These are phyloP conservation scores for Paecilomyces dactylethromorphus DNA, from an alignment of 2,329 filamentous ascomycete species.

Conservation along the genomic window DNA sequence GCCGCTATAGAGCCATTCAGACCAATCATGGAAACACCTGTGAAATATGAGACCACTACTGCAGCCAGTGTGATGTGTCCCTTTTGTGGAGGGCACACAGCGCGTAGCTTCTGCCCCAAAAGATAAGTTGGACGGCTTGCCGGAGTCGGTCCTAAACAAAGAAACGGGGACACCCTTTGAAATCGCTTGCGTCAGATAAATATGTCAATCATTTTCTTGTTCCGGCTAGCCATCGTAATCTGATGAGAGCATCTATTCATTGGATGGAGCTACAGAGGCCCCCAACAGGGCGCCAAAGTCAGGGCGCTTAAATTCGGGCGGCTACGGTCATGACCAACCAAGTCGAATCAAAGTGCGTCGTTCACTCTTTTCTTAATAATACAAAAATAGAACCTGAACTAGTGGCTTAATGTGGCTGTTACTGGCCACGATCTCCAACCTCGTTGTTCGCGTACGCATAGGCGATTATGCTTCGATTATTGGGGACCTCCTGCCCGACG, in stretches of 20 bases:
- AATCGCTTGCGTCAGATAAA: neutral
- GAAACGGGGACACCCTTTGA: neutral
- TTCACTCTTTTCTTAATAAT: neutral
- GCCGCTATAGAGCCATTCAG: no score
- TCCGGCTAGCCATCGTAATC: neutral
- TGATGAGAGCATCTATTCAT: no score
- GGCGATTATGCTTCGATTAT: neutral
- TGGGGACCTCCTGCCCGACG: neutral
- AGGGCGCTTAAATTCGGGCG: neutral
- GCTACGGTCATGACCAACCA: neutral
- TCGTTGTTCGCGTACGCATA: neutral
- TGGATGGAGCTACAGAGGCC: no score
- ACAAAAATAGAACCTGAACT: neutral
- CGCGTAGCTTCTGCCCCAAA: neutral
- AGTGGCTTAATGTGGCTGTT: neutral
- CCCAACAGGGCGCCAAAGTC: neutral
- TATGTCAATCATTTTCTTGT: no score
- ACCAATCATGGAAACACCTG: neutral
- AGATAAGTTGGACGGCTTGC: neutral
- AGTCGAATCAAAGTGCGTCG: neutral
- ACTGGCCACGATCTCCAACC: neutral
- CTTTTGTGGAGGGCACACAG: neutral
- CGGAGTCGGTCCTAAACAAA: neutral
- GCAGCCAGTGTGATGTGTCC: neutral
- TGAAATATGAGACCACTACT: neutral